Evolutionary conservation across 768 basidiomycete species (phyloP).

Genomic region (Amanita rimosa): DNA sequence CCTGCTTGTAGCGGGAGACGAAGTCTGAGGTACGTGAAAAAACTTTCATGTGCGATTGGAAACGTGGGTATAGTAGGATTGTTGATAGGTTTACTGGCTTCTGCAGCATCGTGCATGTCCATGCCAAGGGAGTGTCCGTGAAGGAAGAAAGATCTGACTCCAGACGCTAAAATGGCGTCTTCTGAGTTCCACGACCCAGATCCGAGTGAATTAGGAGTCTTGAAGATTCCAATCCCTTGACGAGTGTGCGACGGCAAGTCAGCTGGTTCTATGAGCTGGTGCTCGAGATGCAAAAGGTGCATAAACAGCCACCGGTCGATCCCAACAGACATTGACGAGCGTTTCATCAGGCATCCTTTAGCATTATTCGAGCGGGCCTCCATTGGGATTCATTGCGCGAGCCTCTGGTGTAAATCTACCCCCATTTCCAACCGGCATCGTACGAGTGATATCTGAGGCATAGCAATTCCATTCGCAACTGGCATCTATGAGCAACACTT

Average conservation of each 20-base stretch:
- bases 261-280: conserved; percentile 84
- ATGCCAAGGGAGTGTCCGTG: conserved; percentile 91
- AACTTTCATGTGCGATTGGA: conserved; percentile 39
- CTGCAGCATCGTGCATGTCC: conserved; percentile 90
- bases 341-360: conserved; percentile 65
- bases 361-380: conserved; percentile 49
- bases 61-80: conserved; percentile 38
- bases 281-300: conserved; percentile 59
- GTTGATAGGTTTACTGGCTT: conserved; percentile 59
- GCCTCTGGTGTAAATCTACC: conserved; percentile 82
- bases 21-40: conserved; percentile 76
- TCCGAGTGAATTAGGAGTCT: conserved; percentile 32
- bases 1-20: conserved; percentile 58
- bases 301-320: too few species aligned
- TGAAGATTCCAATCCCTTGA: conserved; percentile 82
- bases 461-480: conserved; percentile 75
- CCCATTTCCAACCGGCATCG: conserved; percentile 89
- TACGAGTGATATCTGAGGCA: conserved; percentile 55
- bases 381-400: conserved; percentile 73
- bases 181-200: conserved; percentile 50
- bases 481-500: conserved; percentile 87
- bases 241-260: conserved; percentile 72
- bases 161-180: conserved; percentile 63
- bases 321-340: too few species aligned
- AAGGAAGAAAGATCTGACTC: conserved; percentile 86